These are phyloP conservation scores for Aspergillus sclerotiicarbonarius DNA, from an alignment of 495 filamentous ascomycete species.

Conservation along the genomic window DNA sequence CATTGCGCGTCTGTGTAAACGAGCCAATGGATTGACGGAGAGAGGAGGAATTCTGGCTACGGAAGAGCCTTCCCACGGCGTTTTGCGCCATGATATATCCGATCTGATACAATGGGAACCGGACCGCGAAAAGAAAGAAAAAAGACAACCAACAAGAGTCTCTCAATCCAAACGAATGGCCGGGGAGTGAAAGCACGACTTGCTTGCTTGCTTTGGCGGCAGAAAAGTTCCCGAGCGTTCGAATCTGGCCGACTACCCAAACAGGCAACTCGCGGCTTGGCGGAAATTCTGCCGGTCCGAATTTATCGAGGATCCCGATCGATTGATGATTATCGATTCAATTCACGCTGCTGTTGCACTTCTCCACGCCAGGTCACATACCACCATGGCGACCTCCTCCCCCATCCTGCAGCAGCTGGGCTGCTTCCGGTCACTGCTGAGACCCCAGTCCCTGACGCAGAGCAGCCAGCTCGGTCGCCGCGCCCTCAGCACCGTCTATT, in stretches of 20 bases:
- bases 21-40: conserved; percentile 34
- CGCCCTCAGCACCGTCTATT: conserved; percentile 41
- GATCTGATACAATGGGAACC: neutral
- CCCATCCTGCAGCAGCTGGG: conserved; percentile 62
- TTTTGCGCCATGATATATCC: conserved; percentile 34
- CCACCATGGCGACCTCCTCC: conserved; percentile 56
- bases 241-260: conserved; percentile 13
- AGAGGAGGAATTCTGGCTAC: conserved; percentile 28
- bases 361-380: neutral
- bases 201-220: conserved; percentile 3
- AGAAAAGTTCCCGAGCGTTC: conserved; percentile 23
- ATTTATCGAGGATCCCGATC: neutral
- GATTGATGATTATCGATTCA: conserved; percentile 11
- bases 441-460: conserved; percentile 47
- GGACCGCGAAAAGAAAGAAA: neutral
- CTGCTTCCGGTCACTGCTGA: conserved; percentile 58
- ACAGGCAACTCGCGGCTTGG: conserved; percentile 35
- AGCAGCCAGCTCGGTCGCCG: conserved; percentile 39
- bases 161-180: neutral
- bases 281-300: conserved; percentile 43
- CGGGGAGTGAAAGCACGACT: neutral
- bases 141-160: neutral
- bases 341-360: conserved; percentile 26
- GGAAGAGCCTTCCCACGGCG: conserved; percentile 40
- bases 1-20: conserved; percentile 34